These are phyloP conservation scores for Polychaeton citri DNA, from an alignment of 2,329 filamentous ascomycete species.

Conservation along the genomic window DNA sequence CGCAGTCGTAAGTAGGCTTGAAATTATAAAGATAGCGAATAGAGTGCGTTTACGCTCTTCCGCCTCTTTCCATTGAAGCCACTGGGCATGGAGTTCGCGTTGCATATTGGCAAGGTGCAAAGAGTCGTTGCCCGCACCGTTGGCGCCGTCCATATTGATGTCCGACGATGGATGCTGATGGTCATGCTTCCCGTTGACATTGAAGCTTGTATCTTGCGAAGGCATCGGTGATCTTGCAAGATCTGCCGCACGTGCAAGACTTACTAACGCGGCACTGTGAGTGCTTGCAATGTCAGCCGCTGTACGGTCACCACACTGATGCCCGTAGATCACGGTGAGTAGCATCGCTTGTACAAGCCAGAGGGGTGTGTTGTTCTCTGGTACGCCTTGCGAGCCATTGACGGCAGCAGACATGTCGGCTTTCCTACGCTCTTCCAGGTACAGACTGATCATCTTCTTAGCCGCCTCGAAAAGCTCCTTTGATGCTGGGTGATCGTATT, in stretches of 20 bases:
- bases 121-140: constrained; percentile 12
- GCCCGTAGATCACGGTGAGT: constrained; percentile 87
- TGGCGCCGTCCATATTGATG: constrained; percentile 34
- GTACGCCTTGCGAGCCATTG: constrained; percentile 30
- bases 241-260: constrained; percentile 78
- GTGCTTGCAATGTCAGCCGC: constrained; percentile 85
- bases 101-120: background rate
- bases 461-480: constrained; percentile 82
- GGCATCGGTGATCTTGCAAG: constrained; percentile 41
- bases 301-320: constrained; percentile 84
- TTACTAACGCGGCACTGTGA: constrained; percentile 81
- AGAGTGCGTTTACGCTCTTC: constrained; percentile 91
- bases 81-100: constrained; percentile 52
- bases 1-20: constrained; percentile 77
- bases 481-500: constrained; percentile 66
- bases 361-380: constrained; percentile 54
- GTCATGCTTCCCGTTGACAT: constrained; percentile 3
- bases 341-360: constrained; percentile 98
- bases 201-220: constrained; percentile 4
- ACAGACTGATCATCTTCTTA: constrained; percentile 89
- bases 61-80: constrained; percentile 74
- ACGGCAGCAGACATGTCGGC: constrained; percentile 58
- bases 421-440: constrained; percentile 81
- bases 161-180: constrained; percentile 28
- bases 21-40: constrained; percentile 81